Base-by-base conservation (phyloP, 768 basidiomycete genomes). In the Cystofilobasidium bisporidii region DNA sequence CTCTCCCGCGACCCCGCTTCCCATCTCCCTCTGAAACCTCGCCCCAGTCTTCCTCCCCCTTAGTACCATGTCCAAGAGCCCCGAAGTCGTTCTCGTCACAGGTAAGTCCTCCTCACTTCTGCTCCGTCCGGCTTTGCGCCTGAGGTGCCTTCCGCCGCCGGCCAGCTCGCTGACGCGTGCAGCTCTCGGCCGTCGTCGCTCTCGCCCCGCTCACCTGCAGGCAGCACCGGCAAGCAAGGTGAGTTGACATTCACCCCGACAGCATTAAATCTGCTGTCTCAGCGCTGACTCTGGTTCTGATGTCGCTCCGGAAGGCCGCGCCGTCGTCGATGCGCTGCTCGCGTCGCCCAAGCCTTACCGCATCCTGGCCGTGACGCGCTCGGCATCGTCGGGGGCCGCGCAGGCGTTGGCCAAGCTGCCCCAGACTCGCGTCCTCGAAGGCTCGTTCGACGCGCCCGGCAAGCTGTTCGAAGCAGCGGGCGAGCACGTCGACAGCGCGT, bases 361-460 rank as follows among this genome's bases (percentile, higher is more conserved):
- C 30, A 68, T 72, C 45, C 63, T 64, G 10, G 71, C 71, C 26
- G 59, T 61, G 12, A 68, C 69, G 14, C 66, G 69, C 22, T 56
- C 67, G 28, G 61, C 69, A 17, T 45, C 59, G 5, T 70, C 69
- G 28, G 60, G 41, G 8, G 24, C 40, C 14, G 62, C 69, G 14
- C 63, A 65, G 48, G 53, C 65, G 14, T 48, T 72, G 47, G 60
- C 20, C 12, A 48, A 60, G 30, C 30, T 69, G 28, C 62, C 62
- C 14, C 28, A 59, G 30, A 67, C 70, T 2, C 40, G 67, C 22
- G 18, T 70, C n/a, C 56, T 72, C 12, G 41, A 72, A 55, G 71
- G 71, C 1, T 32, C 58, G 2, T 58, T 70, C 20, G 63, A 57
- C 17, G 36, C 63, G 32, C 63, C 62, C 9, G 63, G 64, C 20